phyloP scores from a whole-genome alignment of 2,329 filamentous ascomycete genomes.

The Cladosporium sp. region DNA sequence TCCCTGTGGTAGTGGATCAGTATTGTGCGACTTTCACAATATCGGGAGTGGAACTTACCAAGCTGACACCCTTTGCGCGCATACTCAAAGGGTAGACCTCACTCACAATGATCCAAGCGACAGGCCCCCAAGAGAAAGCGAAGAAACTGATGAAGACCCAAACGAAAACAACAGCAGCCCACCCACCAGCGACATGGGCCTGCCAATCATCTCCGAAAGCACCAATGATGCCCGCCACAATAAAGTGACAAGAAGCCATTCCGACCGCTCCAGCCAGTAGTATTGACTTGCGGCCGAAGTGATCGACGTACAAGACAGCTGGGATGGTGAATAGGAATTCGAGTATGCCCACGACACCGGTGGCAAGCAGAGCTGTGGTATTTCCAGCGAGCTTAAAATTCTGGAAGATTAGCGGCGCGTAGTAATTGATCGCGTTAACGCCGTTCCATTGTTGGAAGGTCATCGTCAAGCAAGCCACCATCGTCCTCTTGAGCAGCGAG shows the following conservation, averaged over 20 bases:
- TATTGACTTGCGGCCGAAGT: conserved; percentile 60
- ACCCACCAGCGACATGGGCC: conserved; percentile 51
- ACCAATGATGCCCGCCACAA: background rate
- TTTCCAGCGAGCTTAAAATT: background rate
- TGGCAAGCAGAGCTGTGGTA: conserved; percentile 54
- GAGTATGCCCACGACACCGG: conserved; percentile 63
- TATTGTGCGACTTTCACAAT: background rate
- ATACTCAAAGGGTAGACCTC: conserved; percentile 25
- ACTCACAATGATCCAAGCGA: conserved; percentile 55
- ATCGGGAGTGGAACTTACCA: background rate
- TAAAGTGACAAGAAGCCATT: background rate
- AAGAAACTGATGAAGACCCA: conserved; percentile 72
- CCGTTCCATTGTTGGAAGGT: conserved; percentile 48
- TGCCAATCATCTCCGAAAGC: background rate
- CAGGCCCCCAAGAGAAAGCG: conserved; percentile 66
- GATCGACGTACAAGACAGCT: conserved; percentile 60
- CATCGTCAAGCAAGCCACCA: conserved; percentile 49
- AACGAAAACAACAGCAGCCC: conserved; percentile 63
- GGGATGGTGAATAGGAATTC: conserved; percentile 64
- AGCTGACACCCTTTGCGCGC: conserved; percentile 22
- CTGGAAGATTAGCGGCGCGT: background rate
- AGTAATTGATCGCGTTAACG: background rate
- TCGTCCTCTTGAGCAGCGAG: conserved; percentile 62
- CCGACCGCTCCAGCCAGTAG: background rate
- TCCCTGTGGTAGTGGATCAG: conserved; percentile 10